Conservation (phyloP, 73 alveolate genomes). For the Loxodes magnus region DNA sequence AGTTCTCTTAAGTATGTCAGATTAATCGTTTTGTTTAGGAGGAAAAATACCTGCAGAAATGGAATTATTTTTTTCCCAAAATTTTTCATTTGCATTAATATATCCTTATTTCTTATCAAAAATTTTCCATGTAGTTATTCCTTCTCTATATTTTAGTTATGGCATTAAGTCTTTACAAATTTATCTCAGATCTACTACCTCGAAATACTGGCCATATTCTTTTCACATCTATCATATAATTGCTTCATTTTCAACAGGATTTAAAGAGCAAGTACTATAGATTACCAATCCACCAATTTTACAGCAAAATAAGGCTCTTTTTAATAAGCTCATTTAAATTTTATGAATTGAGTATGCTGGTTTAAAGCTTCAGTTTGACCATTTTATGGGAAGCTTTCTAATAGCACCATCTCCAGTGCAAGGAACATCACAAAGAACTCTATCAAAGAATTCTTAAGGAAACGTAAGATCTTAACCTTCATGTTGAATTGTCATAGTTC, state of each 20-base stretch:
- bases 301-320: slow-evolving; percentile 69
- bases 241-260: slow-evolving; percentile 97
- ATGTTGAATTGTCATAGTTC: no score
- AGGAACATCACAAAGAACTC: slow-evolving; percentile 97
- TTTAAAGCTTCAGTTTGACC: slow-evolving; percentile 89
- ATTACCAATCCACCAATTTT: slow-evolving; percentile 87
- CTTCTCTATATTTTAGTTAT: background rate
- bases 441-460: slow-evolving; percentile 48
- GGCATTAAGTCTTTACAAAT: background rate
- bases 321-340: slow-evolving; percentile 64
- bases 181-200: background rate
- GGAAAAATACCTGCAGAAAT: background rate
- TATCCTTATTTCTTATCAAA: background rate
- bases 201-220: background rate
- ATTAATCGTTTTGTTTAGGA: background rate
- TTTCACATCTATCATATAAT: background rate
- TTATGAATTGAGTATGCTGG: slow-evolving; percentile 59
- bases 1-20: background rate
- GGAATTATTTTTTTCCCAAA: background rate
- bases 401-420: slow-evolving; percentile 99
- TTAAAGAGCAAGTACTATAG: slow-evolving; percentile 97
- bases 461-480: background rate
- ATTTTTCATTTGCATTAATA: background rate
- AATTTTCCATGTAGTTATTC: background rate
- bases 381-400: slow-evolving; percentile 86